A percentile compares a stretch with the other conserved stretches of the same genome.
Conservation (phyloP, 2,329 filamentous ascomycete species). For the Waltergamsia citrina region DNA sequence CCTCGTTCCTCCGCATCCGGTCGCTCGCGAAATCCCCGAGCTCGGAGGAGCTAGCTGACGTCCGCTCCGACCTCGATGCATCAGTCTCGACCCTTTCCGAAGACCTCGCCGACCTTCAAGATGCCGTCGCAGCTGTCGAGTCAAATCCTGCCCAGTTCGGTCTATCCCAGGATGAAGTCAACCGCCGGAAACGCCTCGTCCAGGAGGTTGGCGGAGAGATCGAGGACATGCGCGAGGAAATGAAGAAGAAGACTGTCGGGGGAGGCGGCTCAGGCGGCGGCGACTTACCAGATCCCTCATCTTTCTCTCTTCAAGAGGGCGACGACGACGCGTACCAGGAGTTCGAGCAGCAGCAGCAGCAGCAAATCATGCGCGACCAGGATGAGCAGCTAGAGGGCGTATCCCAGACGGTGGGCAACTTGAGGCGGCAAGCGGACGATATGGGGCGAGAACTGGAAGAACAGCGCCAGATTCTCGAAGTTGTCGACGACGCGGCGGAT, state of each 20-base stretch:
- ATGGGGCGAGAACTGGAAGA: slow-evolving; percentile 97
- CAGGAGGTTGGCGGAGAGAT: slow-evolving; percentile 85
- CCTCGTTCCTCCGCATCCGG: slow-evolving; percentile 91
- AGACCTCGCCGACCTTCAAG: slow-evolving; percentile 82
- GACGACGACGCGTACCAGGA: slow-evolving; percentile 55
- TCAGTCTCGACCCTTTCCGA: slow-evolving; percentile 62
- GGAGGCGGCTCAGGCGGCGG: slow-evolving; percentile 18
- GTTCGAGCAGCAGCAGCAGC: slow-evolving; percentile 86
- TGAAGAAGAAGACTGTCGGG: slow-evolving; percentile 48
- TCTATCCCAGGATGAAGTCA: slow-evolving; percentile 72
- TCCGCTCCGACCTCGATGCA: slow-evolving; percentile 56
- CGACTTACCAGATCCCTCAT: slow-evolving; percentile 43
- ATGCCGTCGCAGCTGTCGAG: slow-evolving; percentile 80
- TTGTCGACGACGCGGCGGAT: slow-evolving; percentile 77
- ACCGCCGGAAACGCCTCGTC: slow-evolving; percentile 70
- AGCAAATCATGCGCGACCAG: slow-evolving; percentile 89
- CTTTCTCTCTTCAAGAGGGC: slow-evolving; percentile 43
- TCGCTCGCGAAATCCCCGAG: slow-evolving; percentile 63
- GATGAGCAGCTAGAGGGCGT: slow-evolving; percentile 89
- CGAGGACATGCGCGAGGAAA: slow-evolving; percentile 78
- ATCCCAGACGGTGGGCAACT: slow-evolving; percentile 83
- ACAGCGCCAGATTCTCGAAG: slow-evolving; percentile 80
- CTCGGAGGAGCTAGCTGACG: slow-evolving; percentile 79
- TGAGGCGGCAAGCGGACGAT: slow-evolving; percentile 82
- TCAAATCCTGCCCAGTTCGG: slow-evolving; percentile 81